These are phyloP conservation scores for Mucor piriformis DNA, from an alignment of 371 early-diverging fungal genomes.

Conservation along the genomic window DNA sequence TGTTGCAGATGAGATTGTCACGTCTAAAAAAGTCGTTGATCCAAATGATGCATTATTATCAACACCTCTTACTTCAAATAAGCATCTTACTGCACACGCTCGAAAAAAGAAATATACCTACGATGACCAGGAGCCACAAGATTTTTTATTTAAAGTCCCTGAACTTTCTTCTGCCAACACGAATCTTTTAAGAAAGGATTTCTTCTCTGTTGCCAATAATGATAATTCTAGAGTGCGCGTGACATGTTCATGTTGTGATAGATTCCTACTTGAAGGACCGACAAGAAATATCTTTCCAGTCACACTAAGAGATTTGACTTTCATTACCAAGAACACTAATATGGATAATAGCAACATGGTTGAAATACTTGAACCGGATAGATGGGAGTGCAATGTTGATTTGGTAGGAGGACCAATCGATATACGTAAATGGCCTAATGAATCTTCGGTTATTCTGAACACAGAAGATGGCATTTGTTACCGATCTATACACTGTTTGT, in stretches of 20 bases:
- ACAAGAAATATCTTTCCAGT: background rate
- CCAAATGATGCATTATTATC: too few relatives aligned
- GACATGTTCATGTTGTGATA: background rate
- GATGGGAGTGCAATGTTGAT: slow-evolving; percentile 7
- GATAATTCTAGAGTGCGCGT: background rate
- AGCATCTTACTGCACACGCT: too few relatives aligned
- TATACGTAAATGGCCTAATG: background rate
- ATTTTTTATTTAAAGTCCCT: background rate
- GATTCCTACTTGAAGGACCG: background rate
- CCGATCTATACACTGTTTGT: slow-evolving; percentile 1
- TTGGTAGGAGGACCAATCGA: slow-evolving; percentile 19
- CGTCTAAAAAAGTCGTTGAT: too few relatives aligned
- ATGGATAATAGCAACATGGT: background rate
- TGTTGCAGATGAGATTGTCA: too few relatives aligned
- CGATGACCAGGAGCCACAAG: background rate
- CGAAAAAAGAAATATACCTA: too few relatives aligned
- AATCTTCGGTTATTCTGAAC: slow-evolving; percentile 2
- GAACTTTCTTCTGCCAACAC: background rate
- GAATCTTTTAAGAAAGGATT: background rate
- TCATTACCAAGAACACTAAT: background rate
- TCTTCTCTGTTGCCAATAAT: background rate
- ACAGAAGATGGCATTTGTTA: slow-evolving; percentile 10
- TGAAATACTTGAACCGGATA: background rate
- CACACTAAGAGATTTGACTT: background rate
- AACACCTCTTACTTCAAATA: too few relatives aligned